Conservation (phyloP, 2,329 filamentous ascomycete genomes). For the Mycosphaerelloides madeirae region DNA sequence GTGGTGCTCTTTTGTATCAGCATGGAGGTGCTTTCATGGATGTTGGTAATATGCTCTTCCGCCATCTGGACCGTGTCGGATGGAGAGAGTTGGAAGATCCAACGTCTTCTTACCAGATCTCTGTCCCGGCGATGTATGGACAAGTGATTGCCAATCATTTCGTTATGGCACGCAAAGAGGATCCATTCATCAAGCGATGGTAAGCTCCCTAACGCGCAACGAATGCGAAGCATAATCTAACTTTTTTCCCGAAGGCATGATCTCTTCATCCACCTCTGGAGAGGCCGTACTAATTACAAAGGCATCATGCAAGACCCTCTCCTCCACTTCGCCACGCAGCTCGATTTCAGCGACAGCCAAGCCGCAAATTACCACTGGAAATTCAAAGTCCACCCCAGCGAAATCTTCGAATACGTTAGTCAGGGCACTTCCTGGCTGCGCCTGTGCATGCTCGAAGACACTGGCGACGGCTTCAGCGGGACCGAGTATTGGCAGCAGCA, state of each 20-base stretch:
- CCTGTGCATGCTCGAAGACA: constrained; percentile 12
- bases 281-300: constrained; percentile 7
- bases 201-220: not conserved
- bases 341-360: constrained; percentile 8
- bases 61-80: constrained; percentile 37
- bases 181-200: constrained; percentile 31
- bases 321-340: constrained; percentile 7
- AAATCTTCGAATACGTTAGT: constrained; percentile 15
- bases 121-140: constrained; percentile 25
- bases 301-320: constrained; percentile 15
- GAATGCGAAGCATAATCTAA: not conserved
- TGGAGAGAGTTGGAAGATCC: constrained; percentile 39
- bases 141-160: constrained; percentile 40
- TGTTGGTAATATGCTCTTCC: constrained; percentile 38
- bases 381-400: constrained; percentile 9
- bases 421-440: constrained; percentile 17
- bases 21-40: constrained; percentile 43
- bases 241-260: constrained; percentile 11
- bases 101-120: constrained; percentile 32
- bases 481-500: constrained; percentile 14
- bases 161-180: constrained; percentile 39
- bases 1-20: constrained; percentile 38
- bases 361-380: constrained; percentile 17
- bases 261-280: constrained; percentile 8
- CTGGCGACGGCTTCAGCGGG: constrained; percentile 8